Base-by-base conservation (phyloP, 495 filamentous ascomycete genomes). In the Lasiosphaeriaceae sp. region DNA sequence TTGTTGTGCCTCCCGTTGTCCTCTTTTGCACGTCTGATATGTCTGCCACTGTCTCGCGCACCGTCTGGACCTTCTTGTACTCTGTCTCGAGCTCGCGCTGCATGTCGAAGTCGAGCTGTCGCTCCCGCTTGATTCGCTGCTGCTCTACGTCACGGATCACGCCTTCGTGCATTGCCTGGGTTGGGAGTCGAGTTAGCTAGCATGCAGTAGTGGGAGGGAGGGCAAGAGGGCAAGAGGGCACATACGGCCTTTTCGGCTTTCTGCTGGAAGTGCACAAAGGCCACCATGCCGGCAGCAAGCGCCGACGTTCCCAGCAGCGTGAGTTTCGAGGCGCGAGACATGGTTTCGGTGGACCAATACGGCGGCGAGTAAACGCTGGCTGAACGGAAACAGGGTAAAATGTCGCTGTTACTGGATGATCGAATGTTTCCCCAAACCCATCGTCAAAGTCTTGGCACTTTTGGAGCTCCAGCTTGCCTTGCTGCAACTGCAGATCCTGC, bases 61-160 rank as follows among this genome's bases (percentile, higher is more conserved):
- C 80, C 11, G 61, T 76, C 73, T 98, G 93, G 20, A 91, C 79
- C 74, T 92, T 95, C 67, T 85, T 83, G 71, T 96, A 97, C 74
- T 97, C 89, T 64, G 90, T 81, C 72, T 97, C 91, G 44, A 99
- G 74, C 20, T 75, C 79, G 58, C 80, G 83, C 72, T 99, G 94
- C 83, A 93, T 83, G 56, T 96, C 90, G 64, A 97, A 99, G 58
- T 99, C 95, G 54, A 89, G 83, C 71, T 92, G 88, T 21, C 95
- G 85, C 69, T 95, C 89, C 61, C 82, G 80, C 75, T 96, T 96
- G 49, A 97, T 66, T 31, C 87, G 84, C 66, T 96, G 92, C 69
- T 96, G 93, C 65, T 97, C 92, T 77, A 96, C 89, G 63, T 97
- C 95, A 44, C 92, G 89, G 62, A 97, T 77, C 8, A 99, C 94